phyloP scores from a whole-genome alignment of 2,329 filamentous ascomycete genomes.

The Bisporella sp. region DNA sequence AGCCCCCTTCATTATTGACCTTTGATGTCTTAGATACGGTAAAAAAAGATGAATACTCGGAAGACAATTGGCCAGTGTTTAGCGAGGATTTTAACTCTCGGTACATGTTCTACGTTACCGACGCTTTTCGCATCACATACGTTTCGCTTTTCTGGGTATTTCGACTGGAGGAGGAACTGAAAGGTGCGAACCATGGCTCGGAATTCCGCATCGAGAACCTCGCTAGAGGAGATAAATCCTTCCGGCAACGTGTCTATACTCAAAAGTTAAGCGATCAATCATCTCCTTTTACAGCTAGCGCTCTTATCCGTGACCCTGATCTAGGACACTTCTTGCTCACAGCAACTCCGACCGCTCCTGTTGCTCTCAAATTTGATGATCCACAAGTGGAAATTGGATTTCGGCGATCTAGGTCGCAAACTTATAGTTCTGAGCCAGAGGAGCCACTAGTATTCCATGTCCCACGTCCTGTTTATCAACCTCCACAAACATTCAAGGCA shows the following conservation, averaged over 20 bases:
- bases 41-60: slow-evolving; percentile 44
- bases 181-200: slow-evolving; percentile 48
- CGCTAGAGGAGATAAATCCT: slow-evolving; percentile 49
- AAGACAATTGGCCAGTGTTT: slow-evolving; percentile 56
- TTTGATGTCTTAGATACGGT: slow-evolving; percentile 59
- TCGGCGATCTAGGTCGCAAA: slow-evolving; percentile 37
- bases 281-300: slow-evolving; percentile 45
- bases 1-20: slow-evolving; percentile 45
- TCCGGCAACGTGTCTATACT: slow-evolving; percentile 50
- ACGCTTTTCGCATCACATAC: slow-evolving; percentile 52
- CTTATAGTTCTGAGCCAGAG: slow-evolving; percentile 35
- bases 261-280: slow-evolving; percentile 38
- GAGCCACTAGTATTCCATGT: slow-evolving; percentile 48
- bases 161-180: slow-evolving; percentile 54
- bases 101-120: slow-evolving; percentile 57
- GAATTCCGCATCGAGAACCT: slow-evolving; percentile 56
- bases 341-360: slow-evolving; percentile 48
- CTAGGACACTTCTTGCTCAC: slow-evolving; percentile 58
- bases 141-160: slow-evolving; percentile 59
- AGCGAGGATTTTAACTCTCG: slow-evolving; percentile 53
- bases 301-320: slow-evolving; percentile 51
- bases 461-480: slow-evolving; percentile 60
- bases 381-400: slow-evolving; percentile 46
- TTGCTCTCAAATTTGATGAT: slow-evolving; percentile 52
- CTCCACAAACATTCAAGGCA: slow-evolving; percentile 53